Base-by-base conservation (phyloP, 257 asterid species). In the Scutellaria baicalensis region DNA sequence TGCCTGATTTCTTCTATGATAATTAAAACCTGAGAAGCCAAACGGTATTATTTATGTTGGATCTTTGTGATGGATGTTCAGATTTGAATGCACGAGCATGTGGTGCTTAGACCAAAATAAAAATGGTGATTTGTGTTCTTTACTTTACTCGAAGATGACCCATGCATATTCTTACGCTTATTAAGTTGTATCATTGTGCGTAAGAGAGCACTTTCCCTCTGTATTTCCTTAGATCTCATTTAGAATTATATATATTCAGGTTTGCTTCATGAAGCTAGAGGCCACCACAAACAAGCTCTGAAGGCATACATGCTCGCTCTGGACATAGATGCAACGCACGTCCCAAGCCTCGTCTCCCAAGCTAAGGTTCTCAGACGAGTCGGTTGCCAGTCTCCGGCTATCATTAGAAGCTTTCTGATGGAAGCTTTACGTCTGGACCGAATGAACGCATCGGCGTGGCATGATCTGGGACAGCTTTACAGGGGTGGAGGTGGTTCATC, bases 371-470 rank as follows among this genome's bases (percentile, higher is more conserved):
- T 93, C 45, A 86, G 83, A 69, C 73, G 43, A 81, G 67, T 77
- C 1, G 82, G 86, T 35, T 75, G 71, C 75, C 75, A 62, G 58
- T 84, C 97, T 16, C 38, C 68, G 1, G 79, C 85, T 49, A 79
- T 84, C 27, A 72, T 80, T 13, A 74, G 89, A 72, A 86, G 87
- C 81, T 81, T 94, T 72, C 80, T 94, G 20, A 81, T 85, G 23
- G 99, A 86, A 79, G 96, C 97, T 66, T 73, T 91, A 56, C 72
- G 86, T 7, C 82, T 83, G 8, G 96, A 94, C 82, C 80, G 87
- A 75, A 86, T 63, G 79, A 87, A 87, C 43, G 77, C 79, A 31
- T 80, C 83, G 0, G 93, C 92, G 2, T 94, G 99, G 99, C 74
- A 82, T 71, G 85, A 91, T 72, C 94, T 94, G 4, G 97, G 99